Conservation (phyloP, 129 eudicot genomes). For the Centella asiatica region DNA sequence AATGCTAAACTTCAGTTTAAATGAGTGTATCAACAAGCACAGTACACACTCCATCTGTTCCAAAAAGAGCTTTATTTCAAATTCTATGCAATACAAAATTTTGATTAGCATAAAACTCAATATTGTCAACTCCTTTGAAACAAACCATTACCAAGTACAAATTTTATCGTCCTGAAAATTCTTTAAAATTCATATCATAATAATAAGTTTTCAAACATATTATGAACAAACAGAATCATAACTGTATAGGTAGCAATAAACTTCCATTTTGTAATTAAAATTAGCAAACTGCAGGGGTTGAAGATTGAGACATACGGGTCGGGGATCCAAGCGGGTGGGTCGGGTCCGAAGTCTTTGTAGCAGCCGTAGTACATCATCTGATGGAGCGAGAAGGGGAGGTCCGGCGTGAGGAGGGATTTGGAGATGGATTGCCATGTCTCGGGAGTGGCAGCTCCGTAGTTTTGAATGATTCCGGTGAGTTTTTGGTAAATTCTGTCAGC, state of each 20-base stretch:
- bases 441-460: constrained; percentile 50
- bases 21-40: no score
- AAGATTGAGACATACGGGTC: constrained; percentile 41
- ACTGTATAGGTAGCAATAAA: neutral
- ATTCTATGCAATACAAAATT: no score
- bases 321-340: constrained; percentile 93
- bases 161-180: no score
- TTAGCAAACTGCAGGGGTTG: neutral
- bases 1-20: no score
- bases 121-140: no score
- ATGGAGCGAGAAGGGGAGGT: constrained; percentile 67
- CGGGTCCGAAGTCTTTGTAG: constrained; percentile 60
- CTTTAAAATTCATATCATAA: no score
- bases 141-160: no score
- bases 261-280: neutral
- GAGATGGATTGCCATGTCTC: constrained; percentile 56
- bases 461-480: constrained; percentile 35
- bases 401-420: constrained; percentile 47
- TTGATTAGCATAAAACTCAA: no score
- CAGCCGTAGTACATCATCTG: constrained; percentile 92
- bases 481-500: constrained; percentile 44
- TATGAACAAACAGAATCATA: no score
- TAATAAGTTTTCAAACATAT: no score
- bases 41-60: no score
- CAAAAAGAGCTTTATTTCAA: no score